Conservation (phyloP, 2,329 filamentous ascomycete species). For the Simplicillium sp. region DNA sequence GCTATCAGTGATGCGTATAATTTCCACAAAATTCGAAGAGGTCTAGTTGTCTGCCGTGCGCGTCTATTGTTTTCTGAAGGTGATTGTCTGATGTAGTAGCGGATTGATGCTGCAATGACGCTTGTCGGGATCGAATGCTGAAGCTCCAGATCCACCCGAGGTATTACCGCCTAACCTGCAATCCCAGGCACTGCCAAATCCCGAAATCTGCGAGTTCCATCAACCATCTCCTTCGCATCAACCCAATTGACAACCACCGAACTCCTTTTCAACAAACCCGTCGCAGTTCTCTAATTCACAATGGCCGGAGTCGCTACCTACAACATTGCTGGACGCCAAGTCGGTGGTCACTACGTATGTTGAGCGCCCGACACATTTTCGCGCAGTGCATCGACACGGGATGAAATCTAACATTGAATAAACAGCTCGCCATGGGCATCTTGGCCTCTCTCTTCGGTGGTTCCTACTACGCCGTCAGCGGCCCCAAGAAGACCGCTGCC, state of each 20-base stretch:
- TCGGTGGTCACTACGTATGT: slow-evolving; percentile 54
- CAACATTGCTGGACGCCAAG: slow-evolving; percentile 47
- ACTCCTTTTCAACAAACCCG: slow-evolving; percentile 1
- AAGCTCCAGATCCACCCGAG: background rate
- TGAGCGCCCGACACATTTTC: slow-evolving; percentile 6
- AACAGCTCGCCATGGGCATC: slow-evolving; percentile 49
- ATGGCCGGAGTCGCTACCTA: slow-evolving; percentile 35
- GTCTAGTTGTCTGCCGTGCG: too few relatives aligned
- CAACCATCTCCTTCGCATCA: background rate
- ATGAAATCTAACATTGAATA: too few relatives aligned
- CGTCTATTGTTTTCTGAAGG: too few relatives aligned
- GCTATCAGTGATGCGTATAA: background rate
- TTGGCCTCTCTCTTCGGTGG: slow-evolving; percentile 42
- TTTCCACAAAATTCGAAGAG: too few relatives aligned
- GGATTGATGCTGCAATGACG: too few relatives aligned
- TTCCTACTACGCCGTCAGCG: slow-evolving; percentile 31
- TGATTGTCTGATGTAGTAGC: too few relatives aligned
- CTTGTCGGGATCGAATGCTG: too few relatives aligned
- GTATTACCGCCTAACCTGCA: slow-evolving; percentile 14
- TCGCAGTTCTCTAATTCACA: slow-evolving; percentile 14
- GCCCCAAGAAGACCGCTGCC: slow-evolving; percentile 34
- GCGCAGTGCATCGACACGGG: background rate
- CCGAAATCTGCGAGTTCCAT: background rate
- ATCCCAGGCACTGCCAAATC: slow-evolving; percentile 19
- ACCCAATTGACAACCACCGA: too few relatives aligned